These are phyloP conservation scores for Phytophthora citrophthora DNA, from an alignment of 352 stramenopile genomes.

Conservation along the genomic window DNA sequence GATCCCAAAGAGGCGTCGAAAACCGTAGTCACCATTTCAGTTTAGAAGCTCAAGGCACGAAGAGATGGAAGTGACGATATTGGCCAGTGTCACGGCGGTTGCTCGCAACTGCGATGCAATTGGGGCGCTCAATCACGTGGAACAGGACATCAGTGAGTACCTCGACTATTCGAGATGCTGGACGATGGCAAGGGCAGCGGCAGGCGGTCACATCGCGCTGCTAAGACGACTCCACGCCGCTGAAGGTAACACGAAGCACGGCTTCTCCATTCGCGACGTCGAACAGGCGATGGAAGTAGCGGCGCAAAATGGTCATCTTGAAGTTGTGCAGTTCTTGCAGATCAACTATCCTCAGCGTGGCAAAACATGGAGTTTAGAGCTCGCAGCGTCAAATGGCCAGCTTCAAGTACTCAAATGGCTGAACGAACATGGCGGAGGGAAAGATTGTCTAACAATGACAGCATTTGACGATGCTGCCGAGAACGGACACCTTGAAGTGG, in stretches of 20 bases:
- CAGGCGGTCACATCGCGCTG: slow-evolving; percentile 14
- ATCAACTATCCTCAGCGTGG: slow-evolving; percentile 22
- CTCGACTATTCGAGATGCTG: slow-evolving; percentile 34
- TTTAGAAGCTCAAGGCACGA: background rate
- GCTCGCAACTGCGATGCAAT: slow-evolving; percentile 22
- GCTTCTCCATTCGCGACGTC: slow-evolving; percentile 14
- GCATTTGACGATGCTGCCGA: slow-evolving; percentile 30
- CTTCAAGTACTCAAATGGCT: slow-evolving; percentile 28
- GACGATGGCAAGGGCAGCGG: slow-evolving; percentile 26
- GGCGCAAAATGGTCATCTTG: slow-evolving; percentile 26
- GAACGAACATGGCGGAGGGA: slow-evolving; percentile 14
- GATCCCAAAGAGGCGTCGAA: slow-evolving; percentile 18
- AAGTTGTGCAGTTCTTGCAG: slow-evolving; percentile 35
- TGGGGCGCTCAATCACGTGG: slow-evolving; percentile 21
- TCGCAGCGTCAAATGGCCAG: slow-evolving; percentile 27
- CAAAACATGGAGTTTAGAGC: slow-evolving; percentile 26
- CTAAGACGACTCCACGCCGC: slow-evolving; percentile 21
- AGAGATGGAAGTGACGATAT: slow-evolving; percentile 12
- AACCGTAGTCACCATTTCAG: slow-evolving; percentile 10
- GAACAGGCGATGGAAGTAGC: slow-evolving; percentile 24
- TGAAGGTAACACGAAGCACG: slow-evolving; percentile 5
- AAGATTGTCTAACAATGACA: slow-evolving; percentile 29
- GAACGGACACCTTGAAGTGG: slow-evolving; percentile 27
- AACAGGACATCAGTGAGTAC: slow-evolving; percentile 24
- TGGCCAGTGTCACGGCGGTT: slow-evolving; percentile 23